A percentile compares a stretch with the other conserved stretches of the same genome.
Conservation (phyloP, 768 basidiomycete species). For the Obba rivulosa region DNA sequence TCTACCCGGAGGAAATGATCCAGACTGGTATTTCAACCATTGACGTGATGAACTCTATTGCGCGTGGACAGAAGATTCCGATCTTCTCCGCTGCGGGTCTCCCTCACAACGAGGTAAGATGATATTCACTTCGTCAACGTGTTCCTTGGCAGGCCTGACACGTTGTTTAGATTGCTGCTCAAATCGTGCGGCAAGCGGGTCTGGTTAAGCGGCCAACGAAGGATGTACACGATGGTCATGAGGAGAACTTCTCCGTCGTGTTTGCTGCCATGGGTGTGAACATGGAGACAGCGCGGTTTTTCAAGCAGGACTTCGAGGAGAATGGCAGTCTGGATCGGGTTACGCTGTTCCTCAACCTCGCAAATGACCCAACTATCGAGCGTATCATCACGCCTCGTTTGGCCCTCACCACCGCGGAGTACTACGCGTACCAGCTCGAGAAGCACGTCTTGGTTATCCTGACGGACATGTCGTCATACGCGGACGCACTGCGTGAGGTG, state of each 20-base stretch:
- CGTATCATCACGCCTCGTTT: constrained; percentile 99
- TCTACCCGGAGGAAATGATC: constrained; percentile 99
- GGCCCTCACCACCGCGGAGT: constrained; percentile 96
- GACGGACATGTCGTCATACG: constrained; percentile 99
- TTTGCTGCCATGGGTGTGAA: constrained; percentile 99
- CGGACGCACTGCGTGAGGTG: constrained; percentile 92
- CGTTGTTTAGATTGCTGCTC: constrained; percentile 82
- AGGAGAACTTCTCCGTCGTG: constrained; percentile 99
- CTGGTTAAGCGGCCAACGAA: constrained; percentile 95
- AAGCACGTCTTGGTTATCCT: constrained; percentile 99
- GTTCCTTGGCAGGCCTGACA: constrained; percentile 5
- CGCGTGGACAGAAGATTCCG: constrained; percentile 99
- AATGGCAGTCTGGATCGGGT: constrained; percentile 97
- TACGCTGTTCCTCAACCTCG: constrained; percentile 96
- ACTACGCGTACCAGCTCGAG: constrained; percentile 99
- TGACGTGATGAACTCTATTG: constrained; percentile 97
- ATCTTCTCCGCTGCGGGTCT: constrained; percentile 99
- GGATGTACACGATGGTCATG: constrained; percentile 96
- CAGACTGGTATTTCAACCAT: constrained; percentile 99
- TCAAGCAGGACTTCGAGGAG: constrained; percentile 99
- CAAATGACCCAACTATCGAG: constrained; percentile 99
- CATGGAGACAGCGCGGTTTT: constrained; percentile 99
- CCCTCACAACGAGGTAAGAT: constrained; percentile 91
- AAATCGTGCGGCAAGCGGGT: constrained; percentile 99
- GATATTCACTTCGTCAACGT: constrained; percentile 6